Percentiles rank a stretch among this genome's conserved stretches.
Evolutionary conservation across 352 stramenopile genomes (phyloP).

Genomic region (Plasmopara viticola): DNA sequence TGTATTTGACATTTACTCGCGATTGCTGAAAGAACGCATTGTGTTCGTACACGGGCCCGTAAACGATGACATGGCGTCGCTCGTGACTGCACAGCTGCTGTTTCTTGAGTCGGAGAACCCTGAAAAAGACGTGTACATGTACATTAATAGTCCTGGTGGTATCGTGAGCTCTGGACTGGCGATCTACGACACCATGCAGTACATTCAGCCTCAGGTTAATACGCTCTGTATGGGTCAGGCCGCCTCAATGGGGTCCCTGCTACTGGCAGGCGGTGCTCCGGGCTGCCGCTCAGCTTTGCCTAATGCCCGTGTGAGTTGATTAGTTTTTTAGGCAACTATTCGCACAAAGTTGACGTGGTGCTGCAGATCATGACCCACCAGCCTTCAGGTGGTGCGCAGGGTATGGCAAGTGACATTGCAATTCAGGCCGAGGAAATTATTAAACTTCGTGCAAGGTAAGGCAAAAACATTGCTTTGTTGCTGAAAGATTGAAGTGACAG

Average conservation of each 20-base stretch:
- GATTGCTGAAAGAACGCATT: conserved; percentile 96
- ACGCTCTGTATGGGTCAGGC: conserved; percentile 97
- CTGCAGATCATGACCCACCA: conserved; percentile 97
- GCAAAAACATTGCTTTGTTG: neutral
- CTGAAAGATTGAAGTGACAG: conserved; percentile 2
- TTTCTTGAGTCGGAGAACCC: conserved; percentile 96
- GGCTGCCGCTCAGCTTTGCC: conserved; percentile 89
- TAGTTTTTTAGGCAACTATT: neutral
- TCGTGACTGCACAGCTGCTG: conserved; percentile 85
- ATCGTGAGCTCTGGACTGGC: conserved; percentile 95
- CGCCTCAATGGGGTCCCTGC: conserved; percentile 94
- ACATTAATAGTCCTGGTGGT: conserved; percentile 98
- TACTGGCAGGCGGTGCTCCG: conserved; percentile 89
- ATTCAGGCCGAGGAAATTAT: conserved; percentile 99
- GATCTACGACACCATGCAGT: conserved; percentile 98
- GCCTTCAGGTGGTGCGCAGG: conserved; percentile 92
- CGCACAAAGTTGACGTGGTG: conserved; percentile 6
- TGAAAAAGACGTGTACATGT: conserved; percentile 98
- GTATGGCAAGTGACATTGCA: conserved; percentile 97
- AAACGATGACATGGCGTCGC: conserved; percentile 78
- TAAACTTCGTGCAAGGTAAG: conserved; percentile 71
- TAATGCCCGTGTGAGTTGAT: conserved; percentile 80
- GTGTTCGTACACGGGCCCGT: conserved; percentile 95
- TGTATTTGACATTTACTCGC: conserved; percentile 97
- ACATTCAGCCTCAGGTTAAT: conserved; percentile 96